Conservation (phyloP, 177 flowering plant species). For the Vitis hybrid region DNA sequence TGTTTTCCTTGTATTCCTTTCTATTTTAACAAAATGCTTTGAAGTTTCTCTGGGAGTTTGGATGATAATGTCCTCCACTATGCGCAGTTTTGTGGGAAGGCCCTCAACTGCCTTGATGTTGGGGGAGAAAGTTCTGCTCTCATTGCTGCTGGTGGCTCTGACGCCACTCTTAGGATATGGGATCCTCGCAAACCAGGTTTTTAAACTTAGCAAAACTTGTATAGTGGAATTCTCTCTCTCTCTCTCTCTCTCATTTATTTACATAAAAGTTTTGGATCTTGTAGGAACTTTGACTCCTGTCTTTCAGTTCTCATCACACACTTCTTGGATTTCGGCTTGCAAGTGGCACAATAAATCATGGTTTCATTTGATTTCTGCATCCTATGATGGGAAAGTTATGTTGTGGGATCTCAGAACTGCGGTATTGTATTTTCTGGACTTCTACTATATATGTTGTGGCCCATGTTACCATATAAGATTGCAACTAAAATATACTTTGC, state of each 20-base stretch:
- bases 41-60: neutral
- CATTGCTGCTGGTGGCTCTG: conserved; percentile 89
- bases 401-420: conserved; percentile 95
- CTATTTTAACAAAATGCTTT: neutral
- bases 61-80: conserved; percentile 3
- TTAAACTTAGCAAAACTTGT: neutral
- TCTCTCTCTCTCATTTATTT: neutral
- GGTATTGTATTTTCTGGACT: conserved; percentile 36
- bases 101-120: conserved; percentile 70
- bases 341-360: conserved; percentile 83
- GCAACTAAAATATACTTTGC: conserved; percentile 4
- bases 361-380: conserved; percentile 80
- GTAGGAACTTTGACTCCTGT: conserved; percentile 82
- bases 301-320: conserved; percentile 78
- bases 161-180: conserved; percentile 81
- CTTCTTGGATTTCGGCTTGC: conserved; percentile 89
- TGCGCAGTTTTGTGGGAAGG: conserved; percentile 74
- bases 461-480: neutral
- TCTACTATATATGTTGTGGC: neutral
- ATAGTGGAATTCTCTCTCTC: neutral
- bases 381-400: conserved; percentile 94
- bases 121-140: conserved; percentile 91
- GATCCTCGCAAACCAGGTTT: conserved; percentile 98
- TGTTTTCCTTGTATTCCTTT: neutral
- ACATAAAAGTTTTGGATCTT: neutral